Base-by-base conservation (phyloP, 176 grass and related monocot species). In the Musa acuminata region DNA sequence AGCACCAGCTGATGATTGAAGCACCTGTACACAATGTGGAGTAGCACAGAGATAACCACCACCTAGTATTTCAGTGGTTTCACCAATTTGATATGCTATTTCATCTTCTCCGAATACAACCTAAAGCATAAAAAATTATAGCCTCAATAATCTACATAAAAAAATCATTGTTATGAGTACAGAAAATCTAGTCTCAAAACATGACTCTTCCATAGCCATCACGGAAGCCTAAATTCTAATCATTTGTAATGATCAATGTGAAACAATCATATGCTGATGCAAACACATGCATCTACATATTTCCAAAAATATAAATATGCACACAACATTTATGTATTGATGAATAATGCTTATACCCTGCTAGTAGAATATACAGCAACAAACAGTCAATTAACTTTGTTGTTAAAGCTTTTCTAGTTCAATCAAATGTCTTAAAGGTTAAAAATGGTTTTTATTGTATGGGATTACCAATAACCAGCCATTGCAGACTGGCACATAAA, bases 21-120 rank as follows among this genome's bases (percentile, higher is more conserved):
- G 9, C 85, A 98, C 94, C 90, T 98, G 88, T 55, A 98, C 94
- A 89, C 94, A 90, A 82, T 98, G 90, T 70, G 94, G 94, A 25
- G 94, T 98, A 65, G 94, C 90, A 89, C 85, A 90, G 68, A 98
- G 80, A 80, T 64, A 76, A 65, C 90, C 88, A 82, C 83, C 79
- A 75, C 88, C 90, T 69, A 97, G 62, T 83, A 91, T 91, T 88
- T 97, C 94, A 78, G 87, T 91, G 68, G 94, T 97, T 88, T 97
- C 94, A 13, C 94, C 94, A 78, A 98, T 91, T 88, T 98, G 94
- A 72, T 91, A 98, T 74, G 90, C 94, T 73, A 98, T 77, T 84
- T 98, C 88, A 74, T 93, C 53, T 89, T 85, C 94, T 65, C 72
- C 80, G 70, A 87, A 93, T n/a, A 80, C 80, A 89, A 87, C 94